Conservation (phyloP, 257 asterid species). For the Nicotiana sylvestris region DNA sequence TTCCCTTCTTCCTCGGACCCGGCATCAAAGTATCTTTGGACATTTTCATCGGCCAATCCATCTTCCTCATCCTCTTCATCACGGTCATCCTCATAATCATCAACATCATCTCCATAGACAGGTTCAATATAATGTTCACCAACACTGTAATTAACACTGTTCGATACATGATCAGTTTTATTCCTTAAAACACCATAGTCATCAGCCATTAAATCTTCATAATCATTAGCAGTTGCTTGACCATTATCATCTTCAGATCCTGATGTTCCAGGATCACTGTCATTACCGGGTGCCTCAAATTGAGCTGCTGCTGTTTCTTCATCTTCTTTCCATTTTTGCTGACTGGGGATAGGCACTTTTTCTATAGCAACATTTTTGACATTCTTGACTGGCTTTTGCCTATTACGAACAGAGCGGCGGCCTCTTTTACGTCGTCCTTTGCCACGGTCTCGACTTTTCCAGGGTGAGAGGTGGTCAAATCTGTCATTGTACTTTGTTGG, state of each 20-base stretch:
- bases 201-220: constrained; percentile 27
- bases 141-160: constrained; percentile 13
- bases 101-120: constrained; percentile 21
- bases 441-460: constrained; percentile 46
- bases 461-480: constrained; percentile 31
- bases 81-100: constrained; percentile 20
- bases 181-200: constrained; percentile 21
- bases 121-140: constrained; percentile 23
- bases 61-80: constrained; percentile 32
- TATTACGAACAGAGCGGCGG: constrained; percentile 33
- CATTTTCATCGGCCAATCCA: constrained; percentile 22
- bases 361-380: constrained; percentile 14
- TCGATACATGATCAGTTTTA: constrained; percentile 16
- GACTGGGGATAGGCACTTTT: constrained; percentile 19
- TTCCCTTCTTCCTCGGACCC: constrained; percentile 47
- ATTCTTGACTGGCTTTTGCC: constrained; percentile 35
- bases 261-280: constrained; percentile 51
- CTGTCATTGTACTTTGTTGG: constrained; percentile 21
- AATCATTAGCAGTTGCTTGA: constrained; percentile 37
- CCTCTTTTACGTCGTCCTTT: constrained; percentile 48
- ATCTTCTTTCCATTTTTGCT: constrained; percentile 32
- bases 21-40: constrained; percentile 33
- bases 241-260: constrained; percentile 37
- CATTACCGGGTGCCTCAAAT: constrained; percentile 32
- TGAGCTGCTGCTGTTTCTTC: constrained; percentile 27